These are phyloP conservation scores for Lagerstroemia fauriei DNA, from an alignment of 441 rosid species.

Conservation along the genomic window DNA sequence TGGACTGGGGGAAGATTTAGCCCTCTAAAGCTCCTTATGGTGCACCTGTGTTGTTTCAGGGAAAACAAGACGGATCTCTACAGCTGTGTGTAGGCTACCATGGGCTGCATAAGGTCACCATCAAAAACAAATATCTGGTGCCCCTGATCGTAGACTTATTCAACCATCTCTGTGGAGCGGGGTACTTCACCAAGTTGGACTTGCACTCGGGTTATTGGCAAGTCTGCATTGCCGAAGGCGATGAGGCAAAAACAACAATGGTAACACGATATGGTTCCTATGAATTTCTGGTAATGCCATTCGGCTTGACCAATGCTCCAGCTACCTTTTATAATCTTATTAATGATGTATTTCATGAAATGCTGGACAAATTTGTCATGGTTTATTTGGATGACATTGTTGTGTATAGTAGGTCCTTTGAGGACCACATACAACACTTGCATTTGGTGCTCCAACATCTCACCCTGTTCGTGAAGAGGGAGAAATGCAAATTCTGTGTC, in stretches of 20 bases:
- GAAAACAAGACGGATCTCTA: background rate
- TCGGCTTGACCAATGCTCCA: background rate
- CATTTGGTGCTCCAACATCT: background rate
- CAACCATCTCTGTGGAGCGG: background rate
- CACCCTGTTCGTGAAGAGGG: background rate
- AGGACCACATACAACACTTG: background rate
- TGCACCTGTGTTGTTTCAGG: background rate
- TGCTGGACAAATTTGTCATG: background rate
- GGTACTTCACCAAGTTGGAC: background rate
- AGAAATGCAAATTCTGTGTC: background rate
- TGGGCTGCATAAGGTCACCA: background rate
- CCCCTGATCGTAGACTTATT: background rate
- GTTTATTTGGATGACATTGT: background rate
- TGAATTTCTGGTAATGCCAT: background rate
- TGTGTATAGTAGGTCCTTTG: background rate
- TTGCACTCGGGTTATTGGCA: background rate
- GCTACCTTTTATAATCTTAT: background rate
- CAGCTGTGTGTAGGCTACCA: background rate
- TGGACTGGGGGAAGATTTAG: background rate
- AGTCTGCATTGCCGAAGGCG: background rate
- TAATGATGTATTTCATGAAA: background rate
- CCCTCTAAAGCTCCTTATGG: background rate
- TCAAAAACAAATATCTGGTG: background rate
- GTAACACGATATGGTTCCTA: background rate
- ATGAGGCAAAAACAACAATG: background rate